Percentiles rank a stretch among this genome's conserved stretches.
Conservation (phyloP, 345 rosid genomes). For the Linum tenue region DNA sequence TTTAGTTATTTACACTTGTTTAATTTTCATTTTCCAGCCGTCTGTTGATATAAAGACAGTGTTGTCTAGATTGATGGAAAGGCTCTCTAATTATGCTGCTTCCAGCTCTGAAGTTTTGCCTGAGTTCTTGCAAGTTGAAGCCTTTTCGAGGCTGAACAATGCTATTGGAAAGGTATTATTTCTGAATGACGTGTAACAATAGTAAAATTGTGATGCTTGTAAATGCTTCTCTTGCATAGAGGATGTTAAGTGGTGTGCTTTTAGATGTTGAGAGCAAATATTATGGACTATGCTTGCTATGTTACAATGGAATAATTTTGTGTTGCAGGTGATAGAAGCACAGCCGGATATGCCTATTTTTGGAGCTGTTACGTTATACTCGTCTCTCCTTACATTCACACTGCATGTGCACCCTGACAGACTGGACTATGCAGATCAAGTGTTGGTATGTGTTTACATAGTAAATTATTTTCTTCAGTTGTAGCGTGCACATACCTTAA, state of each 20-base stretch:
- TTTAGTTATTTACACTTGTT: slow-evolving; percentile 11
- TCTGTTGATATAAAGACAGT: slow-evolving; percentile 96
- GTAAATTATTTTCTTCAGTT: background rate
- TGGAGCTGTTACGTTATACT: slow-evolving; percentile 91
- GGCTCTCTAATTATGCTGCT: slow-evolving; percentile 93
- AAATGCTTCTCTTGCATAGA: background rate
- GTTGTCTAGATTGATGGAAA: slow-evolving; percentile 94
- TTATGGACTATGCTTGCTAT: background rate
- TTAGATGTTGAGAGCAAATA: background rate
- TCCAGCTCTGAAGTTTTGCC: slow-evolving; percentile 81
- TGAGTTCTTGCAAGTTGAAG: slow-evolving; percentile 96
- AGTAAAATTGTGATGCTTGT: background rate
- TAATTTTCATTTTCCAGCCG: slow-evolving; percentile 45
- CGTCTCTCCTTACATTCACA: slow-evolving; percentile 93
- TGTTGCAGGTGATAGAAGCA: slow-evolving; percentile 86
- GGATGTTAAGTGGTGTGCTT: background rate
- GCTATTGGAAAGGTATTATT: slow-evolving; percentile 87
- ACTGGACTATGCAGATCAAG: slow-evolving; percentile 98
- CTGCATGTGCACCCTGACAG: slow-evolving; percentile 99
- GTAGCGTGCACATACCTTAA: background rate
- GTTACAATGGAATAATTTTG: background rate
- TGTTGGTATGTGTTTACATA: slow-evolving; percentile 48
- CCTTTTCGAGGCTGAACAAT: slow-evolving; percentile 88
- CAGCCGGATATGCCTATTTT: slow-evolving; percentile 85
- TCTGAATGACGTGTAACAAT: background rate